These are phyloP conservation scores for Ceriops tagal DNA, from an alignment of 345 rosid genomes.

Conservation along the genomic window DNA sequence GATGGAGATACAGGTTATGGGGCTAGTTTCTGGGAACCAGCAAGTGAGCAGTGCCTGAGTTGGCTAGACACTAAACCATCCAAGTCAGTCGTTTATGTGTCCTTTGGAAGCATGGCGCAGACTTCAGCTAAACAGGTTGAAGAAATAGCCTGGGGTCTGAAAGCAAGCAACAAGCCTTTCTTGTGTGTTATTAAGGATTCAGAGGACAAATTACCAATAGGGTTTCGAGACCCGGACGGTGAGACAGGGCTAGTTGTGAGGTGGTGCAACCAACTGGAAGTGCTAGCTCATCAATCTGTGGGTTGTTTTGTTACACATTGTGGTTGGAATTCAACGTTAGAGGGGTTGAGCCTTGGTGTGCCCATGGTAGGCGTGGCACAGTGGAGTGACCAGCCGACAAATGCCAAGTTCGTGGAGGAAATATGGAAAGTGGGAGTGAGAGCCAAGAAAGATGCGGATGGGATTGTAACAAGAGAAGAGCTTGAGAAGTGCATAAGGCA, in stretches of 20 bases:
- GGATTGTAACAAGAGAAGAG: constrained; percentile 33
- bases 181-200: constrained; percentile 36
- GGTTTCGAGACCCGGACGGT: constrained; percentile 16
- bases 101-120: constrained; percentile 52
- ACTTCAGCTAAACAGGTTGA: constrained; percentile 31
- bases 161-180: constrained; percentile 36
- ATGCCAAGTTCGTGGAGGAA: constrained; percentile 44
- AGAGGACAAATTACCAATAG: constrained; percentile 23
- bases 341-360: constrained; percentile 42
- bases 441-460: constrained; percentile 24
- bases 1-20: constrained; percentile 42
- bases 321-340: constrained; percentile 52
- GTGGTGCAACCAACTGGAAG: constrained; percentile 52
- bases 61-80: constrained; percentile 39
- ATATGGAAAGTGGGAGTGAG: constrained; percentile 44
- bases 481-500: constrained; percentile 28
- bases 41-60: constrained; percentile 22
- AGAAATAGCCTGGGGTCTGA: constrained; percentile 43
- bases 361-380: constrained; percentile 40
- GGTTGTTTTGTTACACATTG: constrained; percentile 48
- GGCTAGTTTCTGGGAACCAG: constrained; percentile 32
- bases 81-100: constrained; percentile 40
- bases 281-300: constrained; percentile 39
- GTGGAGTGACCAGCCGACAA: constrained; percentile 46
- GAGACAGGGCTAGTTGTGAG: constrained; percentile 32